Base-by-base conservation (phyloP, 1,284 basidiomycete genomes). In the Rhodotorula sp. region DNA sequence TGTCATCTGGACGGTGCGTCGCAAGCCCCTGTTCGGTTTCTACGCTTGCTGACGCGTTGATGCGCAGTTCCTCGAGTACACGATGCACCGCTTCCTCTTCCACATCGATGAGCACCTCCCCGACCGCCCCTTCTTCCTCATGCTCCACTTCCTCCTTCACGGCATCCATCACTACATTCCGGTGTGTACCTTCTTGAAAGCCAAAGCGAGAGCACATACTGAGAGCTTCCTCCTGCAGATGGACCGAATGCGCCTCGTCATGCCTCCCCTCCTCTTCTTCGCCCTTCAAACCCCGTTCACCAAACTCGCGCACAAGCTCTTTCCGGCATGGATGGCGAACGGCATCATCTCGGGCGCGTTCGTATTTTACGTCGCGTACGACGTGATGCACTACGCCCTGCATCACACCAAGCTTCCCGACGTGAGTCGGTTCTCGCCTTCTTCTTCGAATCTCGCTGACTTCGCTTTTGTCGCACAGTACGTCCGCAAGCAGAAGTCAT, bases 131-230 rank as follows among this genome's bases (percentile, higher is more conserved):
- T 82, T 84, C 69, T 91, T 90, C 80, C 84, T 99, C 77, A 88
- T 88, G 59, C 80, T 98, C 47, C 95, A 99, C 81, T 99, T 99
- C 82, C 81, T 94, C 77, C 84, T 94, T 77, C 95, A 99, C 80
- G 95, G 96, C 30, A 88, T 99, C 57, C 95, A 99, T 80, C 95
- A 99, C 82, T 99, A 95, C 79, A 84, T 99, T 67, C 95, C 84
- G 87, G 90, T 90, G 77, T 72, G 84, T 78, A 15, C 34, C 32
- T 29, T 20, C 39, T 39, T 34, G 8, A n/a, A 15, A 0, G 1
- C 36, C 1, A 10, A 3, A 4, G 27, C 5, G 10, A 29, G 32
- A 17, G 15, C 29, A 27, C 52, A 19, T 24, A 22, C 53, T 76
- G 46, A 64, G 56, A 7, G 19, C 22, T 48, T 66, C 15, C 47